A percentile compares a stretch with the other conserved stretches of the same genome.
These are phyloP conservation scores for Colletotrichum sp. DNA, from an alignment of 2,329 filamentous ascomycete species.

Conservation along the genomic window DNA sequence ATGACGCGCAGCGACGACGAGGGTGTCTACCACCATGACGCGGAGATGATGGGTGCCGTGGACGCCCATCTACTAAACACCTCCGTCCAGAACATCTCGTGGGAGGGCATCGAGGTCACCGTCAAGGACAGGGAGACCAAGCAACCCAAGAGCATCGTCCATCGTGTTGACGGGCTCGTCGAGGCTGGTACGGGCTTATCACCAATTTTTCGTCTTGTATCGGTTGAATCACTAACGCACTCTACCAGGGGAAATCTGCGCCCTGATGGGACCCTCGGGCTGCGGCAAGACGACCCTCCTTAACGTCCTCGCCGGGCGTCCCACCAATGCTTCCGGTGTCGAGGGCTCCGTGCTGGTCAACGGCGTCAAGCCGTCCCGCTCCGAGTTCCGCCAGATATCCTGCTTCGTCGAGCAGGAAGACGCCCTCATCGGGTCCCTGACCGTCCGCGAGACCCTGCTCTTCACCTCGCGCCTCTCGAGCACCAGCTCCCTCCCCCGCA, in stretches of 20 bases:
- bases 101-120: constrained; percentile 70
- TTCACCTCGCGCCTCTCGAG: constrained; percentile 77
- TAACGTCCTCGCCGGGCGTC: constrained; percentile 75
- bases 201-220: background rate
- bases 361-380: constrained; percentile 56
- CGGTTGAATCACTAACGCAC: background rate
- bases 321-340: constrained; percentile 58
- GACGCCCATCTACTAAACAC: constrained; percentile 65
- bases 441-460: constrained; percentile 78
- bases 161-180: constrained; percentile 67
- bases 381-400: constrained; percentile 68
- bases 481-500: constrained; percentile 34
- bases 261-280: constrained; percentile 79
- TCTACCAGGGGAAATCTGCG: constrained; percentile 68
- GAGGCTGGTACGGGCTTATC: constrained; percentile 56
- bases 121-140: constrained; percentile 76
- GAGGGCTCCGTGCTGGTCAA: constrained; percentile 65
- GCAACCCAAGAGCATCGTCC: constrained; percentile 66
- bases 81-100: constrained; percentile 68
- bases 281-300: constrained; percentile 85
- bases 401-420: constrained; percentile 91
- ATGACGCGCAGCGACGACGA: background rate
- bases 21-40: background rate
- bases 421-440: constrained; percentile 80
- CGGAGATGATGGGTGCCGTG: constrained; percentile 33